Evolutionary conservation across 192 early-diverging fungal genomes (phyloP), one percentile per base, ranked within the genome.

Genomic region (Funneliformis geosporum): DNA sequence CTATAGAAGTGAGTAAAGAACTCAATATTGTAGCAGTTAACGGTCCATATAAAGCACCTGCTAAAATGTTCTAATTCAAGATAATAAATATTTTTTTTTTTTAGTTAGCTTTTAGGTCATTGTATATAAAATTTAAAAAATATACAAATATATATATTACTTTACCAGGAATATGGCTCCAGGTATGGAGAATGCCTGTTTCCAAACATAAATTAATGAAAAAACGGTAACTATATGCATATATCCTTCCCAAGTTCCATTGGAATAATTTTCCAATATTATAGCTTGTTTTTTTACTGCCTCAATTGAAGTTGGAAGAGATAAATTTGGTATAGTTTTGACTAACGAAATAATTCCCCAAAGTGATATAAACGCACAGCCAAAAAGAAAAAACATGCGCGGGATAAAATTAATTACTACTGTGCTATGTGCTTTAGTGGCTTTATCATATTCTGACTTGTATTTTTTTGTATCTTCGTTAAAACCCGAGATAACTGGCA

Each of bases 101-200:
- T 80, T n/a, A n/a, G 33, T 33, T 33, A 33, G 33, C 33, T 40
- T 80, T 66, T 33, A 16, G 16, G 16, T 4, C 27, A 27, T 23
- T 27, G 62, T 77, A 7, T 38, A 12, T 14, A 40, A 23, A 39
- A 59, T 50, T 39, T 60, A 50, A n/a, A n/a, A n/a, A n/a, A n/a
- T n/a, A n/a, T n/a, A n/a, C n/a, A n/a, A n/a, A 11, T 50, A 3
- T 65, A n/a, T 65, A 21, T 21, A 21, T 4, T 28, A 27, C 5
- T 76, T 77, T 85, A 85, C 84, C 69, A 89, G 72, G 23, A 89
- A 83, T 9, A 87, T 83, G 38, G 85, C 85, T n/a, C 88, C 88
- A 28, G 88, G 88, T 50, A 89, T 85, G 46, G 87, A 87, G 83
- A 88, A 89, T 33, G 83, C 85, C 70, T 89, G 88, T 44, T 89